Percentiles rank a stretch among this genome's conserved stretches.
Evolutionary conservation across 257 asterid genomes (phyloP).

Genomic region (Thymus quinquecostatus): DNA sequence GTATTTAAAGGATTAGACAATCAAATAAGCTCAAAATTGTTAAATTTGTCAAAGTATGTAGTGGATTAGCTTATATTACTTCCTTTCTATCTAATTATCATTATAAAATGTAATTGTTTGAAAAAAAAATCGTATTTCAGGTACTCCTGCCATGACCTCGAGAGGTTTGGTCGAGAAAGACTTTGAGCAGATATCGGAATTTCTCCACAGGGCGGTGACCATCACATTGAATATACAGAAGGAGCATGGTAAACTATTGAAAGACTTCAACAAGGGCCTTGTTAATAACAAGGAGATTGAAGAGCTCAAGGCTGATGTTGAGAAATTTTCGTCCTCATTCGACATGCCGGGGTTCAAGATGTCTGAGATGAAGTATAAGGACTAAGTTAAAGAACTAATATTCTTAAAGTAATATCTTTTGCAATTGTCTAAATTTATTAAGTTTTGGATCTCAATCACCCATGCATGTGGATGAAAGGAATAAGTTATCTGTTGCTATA

Average conservation of each 20-base stretch:
- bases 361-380: slow-evolving; percentile 92
- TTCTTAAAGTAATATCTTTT: neutral
- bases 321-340: slow-evolving; percentile 75
- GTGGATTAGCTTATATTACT: neutral
- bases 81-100: neutral
- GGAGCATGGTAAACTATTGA: slow-evolving; percentile 84
- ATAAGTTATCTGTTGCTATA: slow-evolving; percentile 13
- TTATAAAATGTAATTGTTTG: neutral
- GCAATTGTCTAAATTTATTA: slow-evolving; percentile 13
- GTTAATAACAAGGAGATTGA: slow-evolving; percentile 89
- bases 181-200: slow-evolving; percentile 93
- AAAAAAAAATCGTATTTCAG: slow-evolving; percentile 38
- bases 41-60: neutral
- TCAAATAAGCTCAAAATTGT: neutral
- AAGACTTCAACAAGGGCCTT: slow-evolving; percentile 94
- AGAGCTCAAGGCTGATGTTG: slow-evolving; percentile 88
- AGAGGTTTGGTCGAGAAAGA: slow-evolving; percentile 95
- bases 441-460: slow-evolving; percentile 32
- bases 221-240: slow-evolving; percentile 84
- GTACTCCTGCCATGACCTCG: slow-evolving; percentile 98
- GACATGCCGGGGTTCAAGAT: slow-evolving; percentile 95
- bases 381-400: slow-evolving; percentile 34
- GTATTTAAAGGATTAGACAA: neutral
- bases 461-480: slow-evolving; percentile 21
- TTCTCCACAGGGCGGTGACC: slow-evolving; percentile 86